Conservation (phyloP, 208 protist species). For the Leishmania tarentolae region DNA sequence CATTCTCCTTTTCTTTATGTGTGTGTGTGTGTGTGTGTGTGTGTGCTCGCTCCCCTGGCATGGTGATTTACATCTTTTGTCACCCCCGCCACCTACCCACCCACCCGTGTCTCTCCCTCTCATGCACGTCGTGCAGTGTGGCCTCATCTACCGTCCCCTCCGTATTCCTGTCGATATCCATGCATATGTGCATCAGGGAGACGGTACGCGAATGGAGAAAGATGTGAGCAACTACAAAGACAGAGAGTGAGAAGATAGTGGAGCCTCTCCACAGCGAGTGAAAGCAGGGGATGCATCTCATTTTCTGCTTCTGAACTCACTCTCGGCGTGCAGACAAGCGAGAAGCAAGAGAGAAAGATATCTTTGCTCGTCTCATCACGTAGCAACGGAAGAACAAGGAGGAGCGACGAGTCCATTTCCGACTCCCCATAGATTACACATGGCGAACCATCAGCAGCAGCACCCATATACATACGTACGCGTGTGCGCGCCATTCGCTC, state of each 20-base stretch:
- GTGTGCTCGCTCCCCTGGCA: background rate
- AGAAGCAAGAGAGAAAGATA: background rate
- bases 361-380: background rate
- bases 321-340: background rate
- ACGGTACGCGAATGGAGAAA: background rate
- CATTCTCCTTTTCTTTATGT: background rate
- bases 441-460: background rate
- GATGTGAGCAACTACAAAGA: background rate
- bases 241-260: background rate
- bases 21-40: background rate
- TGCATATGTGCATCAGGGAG: background rate
- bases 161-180: background rate
- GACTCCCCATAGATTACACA: background rate
- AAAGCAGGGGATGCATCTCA: background rate
- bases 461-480: background rate
- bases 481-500: background rate
- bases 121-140: background rate
- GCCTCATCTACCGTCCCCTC: background rate
- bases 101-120: background rate
- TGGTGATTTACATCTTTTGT: background rate
- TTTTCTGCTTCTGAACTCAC: background rate
- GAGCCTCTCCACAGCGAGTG: background rate
- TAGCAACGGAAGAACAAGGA: background rate
- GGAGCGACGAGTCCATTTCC: background rate
- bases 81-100: no score